Conservation (phyloP, 1,139 yeast genomes). For the Nadsonia commutata region DNA sequence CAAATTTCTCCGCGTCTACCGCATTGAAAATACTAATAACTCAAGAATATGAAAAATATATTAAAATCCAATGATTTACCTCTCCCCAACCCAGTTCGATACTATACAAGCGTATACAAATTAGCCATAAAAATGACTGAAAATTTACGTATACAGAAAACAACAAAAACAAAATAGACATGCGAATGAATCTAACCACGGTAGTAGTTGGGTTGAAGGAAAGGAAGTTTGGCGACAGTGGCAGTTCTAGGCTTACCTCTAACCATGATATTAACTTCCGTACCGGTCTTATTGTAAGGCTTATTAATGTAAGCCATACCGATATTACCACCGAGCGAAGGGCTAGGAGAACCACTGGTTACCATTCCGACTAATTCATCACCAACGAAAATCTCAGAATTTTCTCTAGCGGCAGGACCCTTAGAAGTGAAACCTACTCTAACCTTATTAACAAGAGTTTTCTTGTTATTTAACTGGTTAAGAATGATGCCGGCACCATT, state of each 20-base stretch:
- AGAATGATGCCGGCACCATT: constrained; percentile 66
- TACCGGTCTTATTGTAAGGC: constrained; percentile 59
- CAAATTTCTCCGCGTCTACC: too few relatives aligned
- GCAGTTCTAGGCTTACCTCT: constrained; percentile 77
- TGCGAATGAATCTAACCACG: not conserved
- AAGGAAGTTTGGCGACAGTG: constrained; percentile 65
- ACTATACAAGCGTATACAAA: too few relatives aligned
- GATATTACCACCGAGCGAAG: constrained; percentile 62
- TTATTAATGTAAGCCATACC: constrained; percentile 84
- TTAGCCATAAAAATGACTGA: too few relatives aligned
- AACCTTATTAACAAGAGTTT: constrained; percentile 34
- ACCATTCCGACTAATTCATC: constrained; percentile 53
- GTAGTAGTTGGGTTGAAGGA: constrained; percentile 56
- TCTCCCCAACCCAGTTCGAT: too few relatives aligned
- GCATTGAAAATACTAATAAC: too few relatives aligned
- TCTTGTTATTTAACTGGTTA: constrained; percentile 53
- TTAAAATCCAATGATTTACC: too few relatives aligned
- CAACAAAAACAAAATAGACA: too few relatives aligned
- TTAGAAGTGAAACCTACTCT: constrained; percentile 64
- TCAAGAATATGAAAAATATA: too few relatives aligned
- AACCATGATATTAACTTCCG: constrained; percentile 59
- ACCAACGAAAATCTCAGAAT: constrained; percentile 46
- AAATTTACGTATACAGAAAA: too few relatives aligned
- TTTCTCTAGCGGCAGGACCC: constrained; percentile 91
- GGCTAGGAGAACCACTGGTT: constrained; percentile 87